Conservation (phyloP, 78 protist genomes). For the Dictyostelium brefeldianum region DNA sequence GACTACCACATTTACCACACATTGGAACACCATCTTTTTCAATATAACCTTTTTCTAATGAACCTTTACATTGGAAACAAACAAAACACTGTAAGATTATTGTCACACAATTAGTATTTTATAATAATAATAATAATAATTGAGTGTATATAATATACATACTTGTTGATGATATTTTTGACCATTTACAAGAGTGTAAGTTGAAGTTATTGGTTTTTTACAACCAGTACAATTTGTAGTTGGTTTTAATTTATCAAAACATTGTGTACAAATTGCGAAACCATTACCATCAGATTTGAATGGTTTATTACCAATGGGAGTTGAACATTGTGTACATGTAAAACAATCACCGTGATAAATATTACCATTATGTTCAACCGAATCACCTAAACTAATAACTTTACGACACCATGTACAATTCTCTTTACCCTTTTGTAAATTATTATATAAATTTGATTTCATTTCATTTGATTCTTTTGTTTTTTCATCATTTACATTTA, state of each 20-base stretch:
- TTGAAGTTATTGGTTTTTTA: slow-evolving; percentile 23
- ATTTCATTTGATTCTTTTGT: slow-evolving; percentile 17
- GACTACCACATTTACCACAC: slow-evolving; percentile 21
- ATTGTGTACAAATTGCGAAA: slow-evolving; percentile 13
- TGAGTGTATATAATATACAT: background rate
- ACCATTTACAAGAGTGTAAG: slow-evolving; percentile 23
- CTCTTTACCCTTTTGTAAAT: slow-evolving; percentile 64
- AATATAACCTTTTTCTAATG: slow-evolving; percentile 39
- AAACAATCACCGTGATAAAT: slow-evolving; percentile 48
- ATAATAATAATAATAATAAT: background rate
- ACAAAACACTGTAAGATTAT: slow-evolving; percentile 29
- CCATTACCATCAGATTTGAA: slow-evolving; percentile 9
- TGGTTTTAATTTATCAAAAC: slow-evolving; percentile 18
- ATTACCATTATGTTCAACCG: background rate
- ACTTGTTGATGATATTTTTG: slow-evolving; percentile 45
- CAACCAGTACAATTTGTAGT: slow-evolving; percentile 11
- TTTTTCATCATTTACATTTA: background rate
- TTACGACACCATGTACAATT: slow-evolving; percentile 48
- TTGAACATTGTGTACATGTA: slow-evolving; percentile 15
- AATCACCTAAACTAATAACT: background rate
- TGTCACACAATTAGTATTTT: background rate
- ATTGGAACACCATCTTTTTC: background rate
- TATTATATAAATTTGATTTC: slow-evolving; percentile 17
- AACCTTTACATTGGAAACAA: slow-evolving; percentile 21
- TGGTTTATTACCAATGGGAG: slow-evolving; percentile 15